Evolutionary conservation across 2,329 filamentous ascomycete species (phyloP).

Genomic region (Pseudogymnoascus sp.): DNA sequence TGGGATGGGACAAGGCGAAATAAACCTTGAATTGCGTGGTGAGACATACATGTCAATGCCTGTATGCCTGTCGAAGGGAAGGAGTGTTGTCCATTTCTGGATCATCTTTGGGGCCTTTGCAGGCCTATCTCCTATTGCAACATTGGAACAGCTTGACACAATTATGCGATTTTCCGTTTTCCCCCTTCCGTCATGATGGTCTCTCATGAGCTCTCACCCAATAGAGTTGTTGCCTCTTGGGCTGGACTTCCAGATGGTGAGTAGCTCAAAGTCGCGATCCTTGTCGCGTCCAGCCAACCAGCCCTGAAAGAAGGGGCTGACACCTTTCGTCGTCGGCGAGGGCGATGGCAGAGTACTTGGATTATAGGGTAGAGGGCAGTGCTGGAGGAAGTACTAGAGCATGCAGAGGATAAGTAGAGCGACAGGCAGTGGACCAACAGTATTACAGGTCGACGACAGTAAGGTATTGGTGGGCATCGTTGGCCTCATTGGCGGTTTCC

Average conservation of each 20-base stretch:
- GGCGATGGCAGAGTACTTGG: not conserved
- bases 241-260: not conserved
- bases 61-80: not conserved
- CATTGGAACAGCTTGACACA: conserved; percentile 6
- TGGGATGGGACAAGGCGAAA: not conserved
- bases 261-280: conserved; percentile 1
- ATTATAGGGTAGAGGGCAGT: not conserved
- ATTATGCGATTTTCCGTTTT: not conserved
- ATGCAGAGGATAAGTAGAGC: not conserved
- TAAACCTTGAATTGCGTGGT: conserved; percentile 7
- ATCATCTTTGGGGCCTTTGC: not conserved
- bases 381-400: not conserved
- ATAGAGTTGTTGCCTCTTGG: conserved; percentile 4
- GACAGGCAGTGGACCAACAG: too few relatives aligned
- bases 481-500: too few relatives aligned
- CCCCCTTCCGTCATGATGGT: not conserved
- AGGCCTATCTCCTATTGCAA: not conserved
- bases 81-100: not conserved
- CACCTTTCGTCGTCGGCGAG: not conserved
- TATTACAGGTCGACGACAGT: not conserved
- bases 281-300: not conserved
- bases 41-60: conserved; percentile 8
- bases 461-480: not conserved
- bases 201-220: not conserved
- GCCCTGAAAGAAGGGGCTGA: not conserved